Evolutionary conservation across 306 rosid species (phyloP).

Genomic region (Cyclanthera cordifolia): DNA sequence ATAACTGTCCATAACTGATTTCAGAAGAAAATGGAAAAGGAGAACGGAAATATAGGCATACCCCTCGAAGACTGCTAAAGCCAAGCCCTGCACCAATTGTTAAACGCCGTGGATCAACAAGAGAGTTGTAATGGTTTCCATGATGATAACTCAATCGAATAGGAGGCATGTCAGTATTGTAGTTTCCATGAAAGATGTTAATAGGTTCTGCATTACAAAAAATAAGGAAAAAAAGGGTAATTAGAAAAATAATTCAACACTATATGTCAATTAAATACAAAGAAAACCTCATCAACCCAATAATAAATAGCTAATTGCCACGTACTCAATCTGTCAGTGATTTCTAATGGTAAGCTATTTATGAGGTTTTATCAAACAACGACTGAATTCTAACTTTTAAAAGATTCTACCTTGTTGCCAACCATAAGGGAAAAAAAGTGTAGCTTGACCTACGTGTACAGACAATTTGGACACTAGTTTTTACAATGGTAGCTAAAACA

Average conservation of each 20-base stretch:
- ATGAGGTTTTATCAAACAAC: too few relatives aligned
- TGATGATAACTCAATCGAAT: slow-evolving; percentile 82
- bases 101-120: slow-evolving; percentile 78
- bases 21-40: not conserved
- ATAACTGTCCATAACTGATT: too few relatives aligned
- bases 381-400: too few relatives aligned
- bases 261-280: too few relatives aligned
- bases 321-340: too few relatives aligned
- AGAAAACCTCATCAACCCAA: too few relatives aligned
- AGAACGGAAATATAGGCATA: slow-evolving; percentile 22
- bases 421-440: too few relatives aligned
- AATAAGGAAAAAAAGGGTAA: too few relatives aligned
- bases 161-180: slow-evolving; percentile 77
- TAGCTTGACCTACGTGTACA: not conserved
- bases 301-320: too few relatives aligned
- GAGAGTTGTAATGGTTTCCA: slow-evolving; percentile 94
- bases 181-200: slow-evolving; percentile 80
- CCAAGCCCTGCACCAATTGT: slow-evolving; percentile 93
- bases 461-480: not conserved
- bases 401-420: too few relatives aligned
- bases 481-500: not conserved
- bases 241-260: too few relatives aligned
- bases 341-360: too few relatives aligned
- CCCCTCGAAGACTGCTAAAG: slow-evolving; percentile 73
- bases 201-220: slow-evolving; percentile 64